These are phyloP conservation scores for Fusarium pseudonygamai DNA, from an alignment of 2,329 filamentous ascomycete genomes.

Conservation along the genomic window DNA sequence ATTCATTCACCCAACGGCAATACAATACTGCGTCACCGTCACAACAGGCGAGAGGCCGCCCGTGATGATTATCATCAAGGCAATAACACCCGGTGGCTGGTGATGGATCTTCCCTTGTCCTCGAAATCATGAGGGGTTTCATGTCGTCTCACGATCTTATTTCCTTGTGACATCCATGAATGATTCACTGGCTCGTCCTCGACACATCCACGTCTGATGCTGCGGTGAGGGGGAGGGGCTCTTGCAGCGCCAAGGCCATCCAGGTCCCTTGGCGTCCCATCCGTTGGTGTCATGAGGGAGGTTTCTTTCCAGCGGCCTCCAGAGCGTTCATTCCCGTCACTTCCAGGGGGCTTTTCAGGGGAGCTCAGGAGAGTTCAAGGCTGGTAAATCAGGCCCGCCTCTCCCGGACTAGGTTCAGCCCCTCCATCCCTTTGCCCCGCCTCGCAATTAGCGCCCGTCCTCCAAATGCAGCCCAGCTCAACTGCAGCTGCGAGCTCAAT, in stretches of 20 bases:
- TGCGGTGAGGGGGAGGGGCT: slow-evolving; percentile 36
- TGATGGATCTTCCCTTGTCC: not conserved
- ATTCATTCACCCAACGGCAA: not conserved
- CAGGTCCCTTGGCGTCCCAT: slow-evolving; percentile 32
- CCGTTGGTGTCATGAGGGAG: not conserved
- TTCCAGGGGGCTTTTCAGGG: slow-evolving; percentile 18
- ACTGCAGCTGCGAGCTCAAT: not conserved
- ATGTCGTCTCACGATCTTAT: slow-evolving; percentile 21
- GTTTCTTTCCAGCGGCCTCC: slow-evolving; percentile 27
- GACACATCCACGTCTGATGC: slow-evolving; percentile 19
- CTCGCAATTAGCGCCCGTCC: slow-evolving; percentile 30
- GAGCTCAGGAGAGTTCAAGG: not conserved
- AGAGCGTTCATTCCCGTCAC: not conserved
- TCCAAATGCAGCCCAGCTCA: slow-evolving; percentile 1
- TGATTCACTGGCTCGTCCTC: slow-evolving; percentile 20
- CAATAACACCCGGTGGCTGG: slow-evolving; percentile 2
- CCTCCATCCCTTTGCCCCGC: slow-evolving; percentile 20
- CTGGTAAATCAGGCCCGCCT: slow-evolving; percentile 18
- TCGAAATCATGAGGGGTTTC: slow-evolving; percentile 17
- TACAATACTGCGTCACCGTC: not conserved
- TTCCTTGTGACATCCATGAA: slow-evolving; percentile 20
- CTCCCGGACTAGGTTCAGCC: not conserved
- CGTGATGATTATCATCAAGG: not conserved
- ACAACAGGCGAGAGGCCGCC: slow-evolving; percentile 28
- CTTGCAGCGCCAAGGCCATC: slow-evolving; percentile 32